Conservation (phyloP, 225 moss, liverwort and hornwort species). For the Pseudisothecium myosuroides region DNA sequence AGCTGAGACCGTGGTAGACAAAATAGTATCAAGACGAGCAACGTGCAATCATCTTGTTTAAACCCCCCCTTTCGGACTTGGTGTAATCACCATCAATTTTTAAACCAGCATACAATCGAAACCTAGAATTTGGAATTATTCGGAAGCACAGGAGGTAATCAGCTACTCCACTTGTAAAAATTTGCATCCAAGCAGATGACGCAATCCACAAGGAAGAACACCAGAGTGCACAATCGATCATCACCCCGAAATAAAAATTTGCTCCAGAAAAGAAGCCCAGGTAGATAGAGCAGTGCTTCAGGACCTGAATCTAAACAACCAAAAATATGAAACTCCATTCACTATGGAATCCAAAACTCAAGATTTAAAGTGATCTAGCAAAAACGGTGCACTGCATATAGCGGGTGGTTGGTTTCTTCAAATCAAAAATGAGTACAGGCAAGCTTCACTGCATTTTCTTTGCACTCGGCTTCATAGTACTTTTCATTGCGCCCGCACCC, state of each 20-base stretch:
- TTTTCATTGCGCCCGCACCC: slow-evolving; percentile 69
- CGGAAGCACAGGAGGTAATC: neutral
- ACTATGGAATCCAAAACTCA: neutral
- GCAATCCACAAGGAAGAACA: neutral
- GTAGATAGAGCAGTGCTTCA: neutral
- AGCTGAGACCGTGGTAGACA: neutral
- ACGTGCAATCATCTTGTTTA: neutral
- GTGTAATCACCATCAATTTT: neutral
- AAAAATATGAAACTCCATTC: neutral
- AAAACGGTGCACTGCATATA: neutral
- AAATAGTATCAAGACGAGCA: neutral
- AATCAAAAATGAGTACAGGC: neutral
- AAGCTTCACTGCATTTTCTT: slow-evolving; percentile 22
- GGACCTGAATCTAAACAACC: neutral
- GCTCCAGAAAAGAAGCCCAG: neutral
- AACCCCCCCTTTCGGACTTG: neutral
- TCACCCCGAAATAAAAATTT: neutral
- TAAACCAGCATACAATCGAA: neutral
- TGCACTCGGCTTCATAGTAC: slow-evolving; percentile 11
- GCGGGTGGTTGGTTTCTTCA: neutral
- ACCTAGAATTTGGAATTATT: neutral
- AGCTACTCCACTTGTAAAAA: neutral
- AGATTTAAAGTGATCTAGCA: neutral
- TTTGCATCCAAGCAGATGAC: neutral
- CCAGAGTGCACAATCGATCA: neutral